Evolutionary conservation across 768 basidiomycete genomes (phyloP), one percentile per base, ranked within the genome.

Genomic region (Mycena epipterygia): DNA sequence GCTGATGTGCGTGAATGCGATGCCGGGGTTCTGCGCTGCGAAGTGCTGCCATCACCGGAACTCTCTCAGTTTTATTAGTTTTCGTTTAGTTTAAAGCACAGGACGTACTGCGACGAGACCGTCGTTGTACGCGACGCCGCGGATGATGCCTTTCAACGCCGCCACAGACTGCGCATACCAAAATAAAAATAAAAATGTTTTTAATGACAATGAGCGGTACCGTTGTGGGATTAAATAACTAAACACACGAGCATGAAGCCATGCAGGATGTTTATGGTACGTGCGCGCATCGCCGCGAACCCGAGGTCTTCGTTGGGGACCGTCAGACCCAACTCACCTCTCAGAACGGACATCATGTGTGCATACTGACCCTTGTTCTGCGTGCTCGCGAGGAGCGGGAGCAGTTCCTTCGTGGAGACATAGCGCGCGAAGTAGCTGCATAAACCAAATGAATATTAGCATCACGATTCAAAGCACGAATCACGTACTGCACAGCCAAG

Each of bases 261-360:
- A 5, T 21, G 32, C 27, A 70, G 37, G 0, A 57, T 2, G 7
- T 33, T 52, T 33, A 56, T 64, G 1, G 56, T 49, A 21, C 68
- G 23, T 1, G 39, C 55, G n/a, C 48, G 29, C 11, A 32, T 51
- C 12, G 79, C 78, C 68, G 78, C 76, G 41, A 83, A 72, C 14
- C 74, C 78, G 17, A 83, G 76, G 57, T 83, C 79, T 44, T 80
- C 64, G 33, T 76, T 46, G 60, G 77, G 71, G 12, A 82, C 69
- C 11, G 67, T 44, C 1, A 61, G 60, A 1, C 79, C 79, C 9
- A 52, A 35, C 3, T 76, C 78, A 0, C 78, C 78, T 6, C 73
- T 77, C 9, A 81, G 76, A 3, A 83, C 70, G 2, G 80, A 76
- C 75, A 81, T 71, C 29, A 78, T 77, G 58, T 79, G 79, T 41